Base-by-base conservation (phyloP, 306 rosid genomes). In the Trichosanthes truncata region DNA sequence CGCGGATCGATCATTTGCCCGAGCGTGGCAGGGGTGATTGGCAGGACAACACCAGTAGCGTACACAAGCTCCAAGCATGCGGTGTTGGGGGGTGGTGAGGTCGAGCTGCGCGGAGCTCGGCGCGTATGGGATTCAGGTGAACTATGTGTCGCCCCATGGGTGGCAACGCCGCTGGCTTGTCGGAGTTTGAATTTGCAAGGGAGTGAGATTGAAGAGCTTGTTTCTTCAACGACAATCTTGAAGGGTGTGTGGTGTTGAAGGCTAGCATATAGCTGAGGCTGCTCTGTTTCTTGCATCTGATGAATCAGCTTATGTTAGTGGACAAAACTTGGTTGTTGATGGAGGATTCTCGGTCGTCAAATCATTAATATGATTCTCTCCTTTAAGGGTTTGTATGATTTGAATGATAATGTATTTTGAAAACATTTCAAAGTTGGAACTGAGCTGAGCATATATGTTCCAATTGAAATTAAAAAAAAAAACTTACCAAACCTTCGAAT, bases 21-120 rank as follows among this genome's bases (percentile, higher is more conserved):
- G 0, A 95, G 98, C 9, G 91, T 91, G 10, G 88, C 96, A 0
- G 92, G 90, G 6, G 78, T 53, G 0, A 3, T 92, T 0, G 97
- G 92, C 0, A 97, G 98, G 51, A 49, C 83, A 0, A 93, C 88
- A 7, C 93, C 96, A 5, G 82, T 82, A 53, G 91, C 84, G 1
- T 95, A 95, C 51, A 89, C 97, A 1, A 38, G 81, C 17, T 92
- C 98, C 0, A 95, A 92, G 76, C 97, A 92, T 61, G 97, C 96
- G 4, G 82, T 95, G 13, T 0, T 91, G 35, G 98, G 98, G 98
- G n/a, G 77, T 91, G 29, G 92, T 92, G 11, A 81, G 81, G 35
- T 82, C 91, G 3, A 92, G 93, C 1, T 86, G 97, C 20, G 62
- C 90, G 23, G 98, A 95, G 82, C 95, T 95, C 11, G 97, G 98